phyloP scores from a whole-genome alignment of 192 early-diverging fungal species.

The Gonapodya prolifera region DNA sequence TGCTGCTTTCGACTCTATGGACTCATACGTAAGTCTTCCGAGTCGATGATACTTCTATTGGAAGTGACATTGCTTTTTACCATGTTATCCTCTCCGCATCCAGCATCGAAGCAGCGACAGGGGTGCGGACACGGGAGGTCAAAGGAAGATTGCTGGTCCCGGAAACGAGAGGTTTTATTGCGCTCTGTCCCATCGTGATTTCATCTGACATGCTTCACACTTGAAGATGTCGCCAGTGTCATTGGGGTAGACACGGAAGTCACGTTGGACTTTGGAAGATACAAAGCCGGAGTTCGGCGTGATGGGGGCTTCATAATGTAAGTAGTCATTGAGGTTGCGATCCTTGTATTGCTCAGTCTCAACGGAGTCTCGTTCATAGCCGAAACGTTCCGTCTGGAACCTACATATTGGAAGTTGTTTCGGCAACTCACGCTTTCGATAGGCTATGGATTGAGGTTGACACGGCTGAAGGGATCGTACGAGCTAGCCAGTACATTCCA shows the following conservation, averaged over 20 bases:
- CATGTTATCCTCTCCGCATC: too few species aligned
- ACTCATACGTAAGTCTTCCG: too few species aligned
- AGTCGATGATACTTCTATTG: too few species aligned
- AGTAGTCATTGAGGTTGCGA: background rate
- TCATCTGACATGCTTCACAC: background rate
- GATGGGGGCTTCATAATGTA: background rate
- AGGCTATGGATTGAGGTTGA: conserved; percentile 3
- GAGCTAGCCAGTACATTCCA: background rate
- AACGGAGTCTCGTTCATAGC: background rate
- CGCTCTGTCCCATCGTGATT: background rate
- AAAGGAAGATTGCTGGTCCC: background rate
- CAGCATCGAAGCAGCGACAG: background rate
- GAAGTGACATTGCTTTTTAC: too few species aligned
- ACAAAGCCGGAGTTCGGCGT: background rate
- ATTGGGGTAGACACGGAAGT: background rate
- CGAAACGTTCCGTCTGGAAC: background rate
- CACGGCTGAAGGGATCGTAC: background rate
- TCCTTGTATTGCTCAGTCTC: background rate
- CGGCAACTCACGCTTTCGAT: background rate
- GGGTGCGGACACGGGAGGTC: background rate
- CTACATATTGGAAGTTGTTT: background rate
- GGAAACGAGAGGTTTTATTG: background rate
- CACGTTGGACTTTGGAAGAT: background rate
- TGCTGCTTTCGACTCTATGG: too few species aligned
- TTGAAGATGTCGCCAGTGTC: background rate